Evolutionary conservation across 208 protist species (phyloP), one percentile per base, ranked within the genome.

Genomic region (Trypanosomatidae sp.): DNA sequence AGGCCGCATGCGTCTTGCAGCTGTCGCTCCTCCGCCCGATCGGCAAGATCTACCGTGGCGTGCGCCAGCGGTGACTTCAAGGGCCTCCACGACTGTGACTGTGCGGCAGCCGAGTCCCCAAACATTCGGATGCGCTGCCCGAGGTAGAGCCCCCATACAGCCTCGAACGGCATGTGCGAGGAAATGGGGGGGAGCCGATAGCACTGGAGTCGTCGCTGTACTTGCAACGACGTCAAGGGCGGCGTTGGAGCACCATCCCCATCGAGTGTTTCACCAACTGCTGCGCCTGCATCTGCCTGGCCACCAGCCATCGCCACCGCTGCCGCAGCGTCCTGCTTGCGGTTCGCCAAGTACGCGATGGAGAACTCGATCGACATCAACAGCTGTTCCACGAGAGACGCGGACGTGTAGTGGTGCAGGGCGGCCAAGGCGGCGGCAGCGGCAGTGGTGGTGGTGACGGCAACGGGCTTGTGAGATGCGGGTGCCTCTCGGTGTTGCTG

Each of bases 291-390:
- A 7, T 15, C 25, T 41, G 33, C 22, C 66, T 53, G 39, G 9
- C 30, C 28, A 0, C 13, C 46, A 47, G 44, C 25, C 41, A 52
- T 36, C 49, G 41, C 28, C 66, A 10, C 66, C 46, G 66, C 6
- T 22, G 46, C 44, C 12, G 50, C 47, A 39, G 66, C 30, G 9
- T 62, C 53, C 33, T 33, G 67, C 52, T 56, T 44, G 10, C 67
- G 39, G n/a, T 30, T 58, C 17, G 36, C 41, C n/a, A 30, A 44
- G 46, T 77, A 77, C 36, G 55, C 55, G 44, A 77, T 53, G 47
- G 73, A 66, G 47, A 77, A 77, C 46, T 71, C 73, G 17, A 77
- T 71, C 10, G 73, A 71, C n/a, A 71, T 47, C 28, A 77, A 56
- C 22, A 77, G 73, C 36, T 71, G 73, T 47, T 77, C 73, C 22